A percentile compares a stretch with the other conserved stretches of the same genome.
phyloP scores from a whole-genome alignment of 1,284 basidiomycete species.

The Ustilago lituana region DNA sequence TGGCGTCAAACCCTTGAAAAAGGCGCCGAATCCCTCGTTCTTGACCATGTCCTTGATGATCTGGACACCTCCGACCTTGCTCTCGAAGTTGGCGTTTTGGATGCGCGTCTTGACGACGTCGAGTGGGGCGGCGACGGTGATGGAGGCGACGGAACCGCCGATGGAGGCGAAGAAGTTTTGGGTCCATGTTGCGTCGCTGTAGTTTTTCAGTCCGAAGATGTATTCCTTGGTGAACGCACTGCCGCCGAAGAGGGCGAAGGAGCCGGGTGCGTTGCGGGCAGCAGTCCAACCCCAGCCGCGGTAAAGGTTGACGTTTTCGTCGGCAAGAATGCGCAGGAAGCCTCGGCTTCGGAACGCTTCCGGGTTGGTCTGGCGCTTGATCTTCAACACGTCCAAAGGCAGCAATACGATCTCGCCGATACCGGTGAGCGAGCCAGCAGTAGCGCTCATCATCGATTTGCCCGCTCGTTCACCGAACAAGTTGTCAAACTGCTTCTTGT shows the following conservation, averaged over 20 bases:
- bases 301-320: constrained; percentile 89
- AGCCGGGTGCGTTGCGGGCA: constrained; percentile 94
- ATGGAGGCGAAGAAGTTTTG: constrained; percentile 85
- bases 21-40: constrained; percentile 84
- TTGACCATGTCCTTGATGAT: constrained; percentile 88
- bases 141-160: constrained; percentile 91
- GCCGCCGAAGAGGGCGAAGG: constrained; percentile 90
- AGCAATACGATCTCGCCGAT: constrained; percentile 97
- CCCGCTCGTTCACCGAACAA: constrained; percentile 94
- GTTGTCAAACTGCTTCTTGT: constrained; percentile 80
- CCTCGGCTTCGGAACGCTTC: constrained; percentile 72
- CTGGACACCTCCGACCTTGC: constrained; percentile 81
- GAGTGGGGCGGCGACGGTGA: constrained; percentile 93
- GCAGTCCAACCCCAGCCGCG: constrained; percentile 99
- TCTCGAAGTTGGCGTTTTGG: constrained; percentile 97
- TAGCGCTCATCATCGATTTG: constrained; percentile 93
- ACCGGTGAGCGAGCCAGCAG: constrained; percentile 74
- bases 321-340: constrained; percentile 85
- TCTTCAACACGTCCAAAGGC: constrained; percentile 95
- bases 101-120: constrained; percentile 89
- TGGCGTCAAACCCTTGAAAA: constrained; percentile 92
- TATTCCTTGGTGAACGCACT: constrained; percentile 95
- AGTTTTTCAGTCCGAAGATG: constrained; percentile 86
- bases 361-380: constrained; percentile 76
- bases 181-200: constrained; percentile 89